Conservation (phyloP, 23 red algal species). For the Gracilariopsis chorda region DNA sequence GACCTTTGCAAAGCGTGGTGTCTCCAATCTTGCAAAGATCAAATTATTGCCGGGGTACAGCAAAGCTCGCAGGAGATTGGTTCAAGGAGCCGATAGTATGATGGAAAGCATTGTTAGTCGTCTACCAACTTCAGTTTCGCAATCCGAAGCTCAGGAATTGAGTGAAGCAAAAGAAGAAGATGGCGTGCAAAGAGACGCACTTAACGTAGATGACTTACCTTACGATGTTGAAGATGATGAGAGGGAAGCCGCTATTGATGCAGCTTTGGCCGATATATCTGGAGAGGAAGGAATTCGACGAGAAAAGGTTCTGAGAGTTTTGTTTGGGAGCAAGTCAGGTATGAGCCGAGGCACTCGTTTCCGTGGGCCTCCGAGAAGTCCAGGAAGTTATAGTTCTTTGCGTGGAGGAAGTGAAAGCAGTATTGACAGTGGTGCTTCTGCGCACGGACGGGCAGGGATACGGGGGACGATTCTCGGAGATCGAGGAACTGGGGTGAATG, state of each 20-base stretch:
- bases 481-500: background rate
- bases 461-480: background rate
- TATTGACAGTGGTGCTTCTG: background rate
- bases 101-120: slow-evolving; percentile 33
- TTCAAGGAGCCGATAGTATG: slow-evolving; percentile 31
- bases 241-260: slow-evolving; percentile 32
- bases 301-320: slow-evolving; percentile 14
- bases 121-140: background rate
- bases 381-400: background rate
- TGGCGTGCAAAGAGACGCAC: background rate
- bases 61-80: slow-evolving; percentile 8
- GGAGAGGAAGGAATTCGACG: slow-evolving; percentile 3
- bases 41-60: slow-evolving; percentile 65
- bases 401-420: background rate
- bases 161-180: background rate
- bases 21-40: slow-evolving; percentile 72
- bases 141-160: background rate
- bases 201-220: slow-evolving; percentile 18
- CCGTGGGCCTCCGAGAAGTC: background rate
- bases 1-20: slow-evolving; percentile 58
- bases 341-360: background rate
- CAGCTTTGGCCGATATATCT: slow-evolving; percentile 28
- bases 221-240: slow-evolving; percentile 26
- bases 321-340: background rate
- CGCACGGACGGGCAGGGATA: background rate